Conservation (phyloP, 768 basidiomycete species). For the Solioccasus polychromus region DNA sequence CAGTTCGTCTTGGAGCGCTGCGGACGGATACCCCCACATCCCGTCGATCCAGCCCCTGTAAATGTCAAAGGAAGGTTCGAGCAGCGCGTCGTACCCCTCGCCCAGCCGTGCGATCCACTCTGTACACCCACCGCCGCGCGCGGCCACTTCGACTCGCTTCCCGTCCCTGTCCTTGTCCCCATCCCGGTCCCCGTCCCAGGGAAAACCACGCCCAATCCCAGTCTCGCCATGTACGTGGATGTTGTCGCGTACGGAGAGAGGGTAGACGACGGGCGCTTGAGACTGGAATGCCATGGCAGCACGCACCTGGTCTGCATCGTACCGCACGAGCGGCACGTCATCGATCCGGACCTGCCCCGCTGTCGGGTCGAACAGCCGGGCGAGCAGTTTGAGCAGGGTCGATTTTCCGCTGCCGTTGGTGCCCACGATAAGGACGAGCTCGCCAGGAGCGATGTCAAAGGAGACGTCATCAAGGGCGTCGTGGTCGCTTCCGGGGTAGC, state of each 20-base stretch:
- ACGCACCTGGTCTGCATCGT: constrained; percentile 40
- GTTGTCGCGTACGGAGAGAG: constrained; percentile 44
- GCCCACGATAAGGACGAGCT: constrained; percentile 32
- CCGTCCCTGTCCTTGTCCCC: too few relatives aligned
- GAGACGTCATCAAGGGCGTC: constrained; percentile 25
- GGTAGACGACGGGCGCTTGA: constrained; percentile 49
- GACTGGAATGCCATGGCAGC: constrained; percentile 45
- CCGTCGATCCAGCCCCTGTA: constrained; percentile 21
- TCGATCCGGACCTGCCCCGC: constrained; percentile 46
- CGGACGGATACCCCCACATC: constrained; percentile 18
- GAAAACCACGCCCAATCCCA: too few relatives aligned
- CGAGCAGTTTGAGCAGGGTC: constrained; percentile 45
- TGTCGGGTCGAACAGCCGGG: constrained; percentile 46
- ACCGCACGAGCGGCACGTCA: constrained; percentile 36
- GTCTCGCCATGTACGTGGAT: constrained; percentile 29
- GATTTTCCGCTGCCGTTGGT: constrained; percentile 30
- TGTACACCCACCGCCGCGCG: constrained; percentile 28
- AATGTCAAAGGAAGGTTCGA: constrained; percentile 19
- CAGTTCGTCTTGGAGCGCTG: constrained; percentile 17
- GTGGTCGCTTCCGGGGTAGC: constrained; percentile 19
- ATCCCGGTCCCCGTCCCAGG: too few relatives aligned
- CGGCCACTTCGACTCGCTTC: constrained; percentile 29
- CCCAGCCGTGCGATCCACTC: constrained; percentile 34
- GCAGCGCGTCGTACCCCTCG: constrained; percentile 33
- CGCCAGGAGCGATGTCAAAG: constrained; percentile 28